Percentiles rank a stretch among this genome's conserved stretches.
These are phyloP conservation scores for Hortiboletus flavorubellus DNA, from an alignment of 768 basidiomycete species.

Conservation along the genomic window DNA sequence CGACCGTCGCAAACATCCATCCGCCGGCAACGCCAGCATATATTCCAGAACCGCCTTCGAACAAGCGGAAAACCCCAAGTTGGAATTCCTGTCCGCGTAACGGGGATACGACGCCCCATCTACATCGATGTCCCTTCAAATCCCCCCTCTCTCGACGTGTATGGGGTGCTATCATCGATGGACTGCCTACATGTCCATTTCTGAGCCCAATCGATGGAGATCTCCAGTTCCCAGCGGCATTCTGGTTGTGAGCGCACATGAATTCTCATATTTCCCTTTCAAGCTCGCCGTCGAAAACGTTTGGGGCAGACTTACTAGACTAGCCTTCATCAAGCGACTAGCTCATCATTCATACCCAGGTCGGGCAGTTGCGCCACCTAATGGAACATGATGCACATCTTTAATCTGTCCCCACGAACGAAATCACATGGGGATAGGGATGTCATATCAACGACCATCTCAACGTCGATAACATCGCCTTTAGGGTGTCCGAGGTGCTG, in stretches of 20 bases:
- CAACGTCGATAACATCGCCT: neutral
- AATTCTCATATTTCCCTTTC: neutral
- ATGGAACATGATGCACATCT: neutral
- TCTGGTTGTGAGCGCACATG: too few species aligned
- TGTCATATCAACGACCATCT: neutral
- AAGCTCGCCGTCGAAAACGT: neutral
- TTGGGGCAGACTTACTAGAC: neutral
- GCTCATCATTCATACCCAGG: neutral
- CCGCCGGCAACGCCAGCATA: neutral
- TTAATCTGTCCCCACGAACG: neutral
- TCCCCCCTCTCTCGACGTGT: neutral
- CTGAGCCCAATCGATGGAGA: neutral
- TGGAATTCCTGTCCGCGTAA: neutral
- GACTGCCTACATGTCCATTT: too few species aligned
- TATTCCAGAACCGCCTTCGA: neutral
- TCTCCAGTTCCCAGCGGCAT: neutral
- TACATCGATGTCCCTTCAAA: neutral
- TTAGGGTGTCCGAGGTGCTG: slow-evolving; percentile 9
- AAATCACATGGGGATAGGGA: neutral
- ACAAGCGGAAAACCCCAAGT: neutral
- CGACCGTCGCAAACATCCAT: neutral
- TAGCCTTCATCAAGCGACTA: neutral
- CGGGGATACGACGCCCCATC: neutral
- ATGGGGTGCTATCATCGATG: neutral
- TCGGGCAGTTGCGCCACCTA: neutral